Evolutionary conservation across 1,284 basidiomycete species (phyloP).

Genomic region (Paramarasmius palmivorus): DNA sequence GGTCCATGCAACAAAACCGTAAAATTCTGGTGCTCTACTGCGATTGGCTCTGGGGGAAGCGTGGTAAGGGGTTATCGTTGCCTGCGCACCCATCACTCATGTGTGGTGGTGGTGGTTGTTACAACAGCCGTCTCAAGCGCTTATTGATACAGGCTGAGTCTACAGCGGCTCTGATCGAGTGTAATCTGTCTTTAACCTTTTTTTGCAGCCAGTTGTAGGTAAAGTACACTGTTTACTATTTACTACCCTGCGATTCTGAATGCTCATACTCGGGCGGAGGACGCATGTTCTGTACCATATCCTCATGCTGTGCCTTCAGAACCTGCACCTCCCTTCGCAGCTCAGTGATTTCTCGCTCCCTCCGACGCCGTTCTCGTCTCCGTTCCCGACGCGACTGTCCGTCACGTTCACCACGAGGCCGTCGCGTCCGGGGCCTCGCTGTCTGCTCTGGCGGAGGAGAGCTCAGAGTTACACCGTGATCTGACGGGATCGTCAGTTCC

Average conservation of each 20-base stretch:
- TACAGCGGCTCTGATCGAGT: too few relatives aligned
- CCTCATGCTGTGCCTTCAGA: neutral
- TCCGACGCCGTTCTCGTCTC: neutral
- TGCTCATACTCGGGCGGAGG: neutral
- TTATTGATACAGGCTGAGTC: too few relatives aligned
- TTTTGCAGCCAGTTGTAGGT: too few relatives aligned
- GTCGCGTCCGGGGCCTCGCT: neutral
- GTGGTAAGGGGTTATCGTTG: neutral
- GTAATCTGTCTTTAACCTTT: too few relatives aligned
- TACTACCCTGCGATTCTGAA: too few relatives aligned
- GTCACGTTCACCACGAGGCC: neutral
- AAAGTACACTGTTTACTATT: too few relatives aligned
- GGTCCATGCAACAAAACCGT: conserved; percentile 85
- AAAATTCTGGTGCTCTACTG: conserved; percentile 78
- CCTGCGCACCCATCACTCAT: too few relatives aligned
- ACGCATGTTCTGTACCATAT: neutral
- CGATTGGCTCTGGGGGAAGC: conserved; percentile 38
- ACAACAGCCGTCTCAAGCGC: too few relatives aligned
- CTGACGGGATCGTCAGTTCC: neutral
- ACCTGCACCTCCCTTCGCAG: neutral
- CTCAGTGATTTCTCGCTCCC: neutral
- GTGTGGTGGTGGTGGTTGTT: too few relatives aligned
- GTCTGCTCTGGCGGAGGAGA: neutral
- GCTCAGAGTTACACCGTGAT: neutral
- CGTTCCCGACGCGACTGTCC: neutral